Base-by-base conservation (phyloP, 1,139 yeast species). In the Pneumocystis sp. region DNA sequence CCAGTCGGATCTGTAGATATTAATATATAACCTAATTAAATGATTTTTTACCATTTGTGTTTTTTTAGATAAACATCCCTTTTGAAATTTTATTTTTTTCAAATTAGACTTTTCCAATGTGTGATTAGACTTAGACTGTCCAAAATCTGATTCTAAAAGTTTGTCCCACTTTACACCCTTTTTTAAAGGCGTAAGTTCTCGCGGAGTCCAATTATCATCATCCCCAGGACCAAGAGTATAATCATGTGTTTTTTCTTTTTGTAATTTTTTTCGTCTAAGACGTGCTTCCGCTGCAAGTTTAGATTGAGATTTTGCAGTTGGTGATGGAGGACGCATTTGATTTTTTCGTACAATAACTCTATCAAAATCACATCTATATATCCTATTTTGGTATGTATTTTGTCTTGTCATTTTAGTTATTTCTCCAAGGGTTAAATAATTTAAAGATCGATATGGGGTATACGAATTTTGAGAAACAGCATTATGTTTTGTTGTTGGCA, bases 141-240 rank as follows among this genome's bases (percentile, higher is more conserved):
- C 34, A 25, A 25, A 12, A 15, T 65, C 65, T n/a, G 57, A 42
- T 44, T 65, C 67, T 29, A 65, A 61, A 17, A 56, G 61, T 59
- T 63, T 64, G n/a, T 60, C 63, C 65, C 65, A 65, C 19, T 57
- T 63, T 57, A 65, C 63, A 34, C 63, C 60, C 63, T 65, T 65
- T 17, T 64, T 50, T 19, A 63, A 59, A n/a, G 65, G 64, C 3
- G 67, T 65, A n/a, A 61, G 60, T 21, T 25, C 34, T 25, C 25
- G 57, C 10, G 65, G 65, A 34, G 29, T 34, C 39, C 63, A 65
- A 31, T 62, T 45, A 56, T 65, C 67, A n/a, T 65, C 67, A 34
- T 65, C 67, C 15, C 67, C 67, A 3, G 67, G 64, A 15, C 67
- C 67, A 25, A 65, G 63, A n/a, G 63, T 57, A 61, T 63, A 63